Base-by-base conservation (phyloP, 306 rosid genomes). In the Arachis stenosperma region DNA sequence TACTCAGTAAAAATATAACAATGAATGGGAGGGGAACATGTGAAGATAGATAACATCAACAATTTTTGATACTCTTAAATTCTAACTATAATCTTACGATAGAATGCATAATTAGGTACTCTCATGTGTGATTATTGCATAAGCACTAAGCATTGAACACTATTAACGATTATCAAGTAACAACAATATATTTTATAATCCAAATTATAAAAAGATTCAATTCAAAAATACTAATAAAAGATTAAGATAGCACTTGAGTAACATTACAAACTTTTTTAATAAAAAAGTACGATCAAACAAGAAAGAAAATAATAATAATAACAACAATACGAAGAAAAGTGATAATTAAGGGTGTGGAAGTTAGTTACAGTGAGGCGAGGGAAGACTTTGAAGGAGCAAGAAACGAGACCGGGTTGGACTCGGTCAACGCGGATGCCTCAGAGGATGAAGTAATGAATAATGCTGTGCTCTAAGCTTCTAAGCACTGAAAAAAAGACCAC, bases 381-480 rank as follows among this genome's bases (percentile, higher is more conserved):
- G 13, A 94, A 96, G 67, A 93, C 89, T 61, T 71, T 88, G 88
- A 89, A 84, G 7, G 86, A 47, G 40, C 97, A 93, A 4, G 83
- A 59, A 48, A 93, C 74, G 67, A 86, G 50, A 29, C 90, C 92
- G 55, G 93, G 90, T 75, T 90, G 84, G 80, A 89, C 83, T 51
- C 87, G 90, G 81, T 90, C 85, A 7, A 93, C 88, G 70, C 83
- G 88, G 89, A 93, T 81, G 44, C 96, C 92, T 36, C 85, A 30
- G 57, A 90, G 84, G 67, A 65, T 61, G 47, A 93, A 90, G 65
- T 13, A 13, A 13, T 11, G 17, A 62, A 52, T 52, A 61, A 69
- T 37, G 7, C 3, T 6, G 50, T 39, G 53, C 42, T 48, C 7
- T 47, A n/a, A 61, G 15, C 60, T 69, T 37, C 77, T 50, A 14